These are phyloP conservation scores for Colletotrichum graminicola DNA, from an alignment of 2,329 filamentous ascomycete species.

Conservation along the genomic window DNA sequence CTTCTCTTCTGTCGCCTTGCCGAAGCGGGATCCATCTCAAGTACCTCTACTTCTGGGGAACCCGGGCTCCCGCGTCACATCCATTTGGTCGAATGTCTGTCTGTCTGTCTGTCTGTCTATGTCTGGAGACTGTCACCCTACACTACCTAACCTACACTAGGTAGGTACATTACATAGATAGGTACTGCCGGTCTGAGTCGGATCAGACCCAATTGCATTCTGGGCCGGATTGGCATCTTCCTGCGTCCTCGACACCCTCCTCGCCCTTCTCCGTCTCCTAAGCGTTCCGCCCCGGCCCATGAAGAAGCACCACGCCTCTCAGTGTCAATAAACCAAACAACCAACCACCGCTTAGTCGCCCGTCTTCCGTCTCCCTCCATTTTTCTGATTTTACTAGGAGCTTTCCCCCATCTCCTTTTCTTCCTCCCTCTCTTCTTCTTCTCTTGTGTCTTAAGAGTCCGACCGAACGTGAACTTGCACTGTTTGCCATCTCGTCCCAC, in stretches of 20 bases:
- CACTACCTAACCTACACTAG: neutral
- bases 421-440: neutral
- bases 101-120: neutral
- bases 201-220: conserved; percentile 2
- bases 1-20: neutral
- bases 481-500: conserved; percentile 10
- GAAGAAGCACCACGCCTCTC: conserved; percentile 11
- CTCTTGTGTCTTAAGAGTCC: neutral
- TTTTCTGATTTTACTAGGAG: neutral
- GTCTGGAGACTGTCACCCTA: neutral
- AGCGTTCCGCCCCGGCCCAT: conserved; percentile 17
- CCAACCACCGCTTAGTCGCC: conserved; percentile 25
- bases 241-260: conserved; percentile 28
- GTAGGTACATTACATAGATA: too few relatives aligned
- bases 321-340: conserved; percentile 15
- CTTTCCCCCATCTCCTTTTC: neutral
- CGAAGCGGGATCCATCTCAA: neutral
- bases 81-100: neutral
- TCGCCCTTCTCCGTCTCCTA: conserved; percentile 3
- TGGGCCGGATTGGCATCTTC: conserved; percentile 12
- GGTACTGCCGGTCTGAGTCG: neutral
- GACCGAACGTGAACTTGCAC: neutral
- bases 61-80: conserved; percentile 11
- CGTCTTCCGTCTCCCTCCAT: conserved; percentile 35
- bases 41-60: conserved; percentile 16